Base-by-base conservation (phyloP, 2,329 filamentous ascomycete genomes). In the Xylaria arbuscula region DNA sequence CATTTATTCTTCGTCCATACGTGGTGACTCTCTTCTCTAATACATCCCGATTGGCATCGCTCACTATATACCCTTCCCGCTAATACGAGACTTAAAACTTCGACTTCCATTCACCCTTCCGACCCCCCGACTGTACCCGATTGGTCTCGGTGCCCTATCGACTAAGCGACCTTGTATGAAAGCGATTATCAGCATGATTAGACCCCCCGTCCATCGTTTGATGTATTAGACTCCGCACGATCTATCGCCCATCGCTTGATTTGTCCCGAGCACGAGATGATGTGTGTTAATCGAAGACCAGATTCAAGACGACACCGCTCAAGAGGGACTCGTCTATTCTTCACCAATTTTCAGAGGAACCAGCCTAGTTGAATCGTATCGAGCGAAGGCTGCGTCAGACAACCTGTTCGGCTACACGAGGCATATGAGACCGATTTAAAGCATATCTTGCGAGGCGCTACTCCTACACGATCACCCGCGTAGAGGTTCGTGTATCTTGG, bases 191-290 rank as follows among this genome's bases (percentile, higher is more conserved):
- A 55, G 36, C 55, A 51, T 61, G 32, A 63, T 68, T 34, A 45
- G 57, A 58, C 47, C 17, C 13, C 42, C 40, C 0, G 19, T 40
- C 62, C 38, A 28, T 19, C 42, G 24, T 68, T 50, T 32, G 32
- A 36, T 32, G 53, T 68, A 45, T 59, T 62, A 54, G 56, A 28
- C 28, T 38, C 24, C 24, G 24, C 42, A 32, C 50, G 11, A 34
- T 17, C 40, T 28, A 38, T 45, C 45, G 50, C 36, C 38, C 32
- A 62, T 59, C 48, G 17, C 61, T 53, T 40, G 48, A 19, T 47
- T 47, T 61, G 17, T 64, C 42, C 19, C 24, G 42, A 28, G 50
- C 42, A 54, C 22, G 65, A 57, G 62, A 70, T 63, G 57, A 68
- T 65, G 65, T 15, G 57, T 58, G 34, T 38, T 69, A 6, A 15